These are phyloP conservation scores for Fennellomyces sp. DNA, from an alignment of 371 early-diverging fungal species.

Conservation along the genomic window DNA sequence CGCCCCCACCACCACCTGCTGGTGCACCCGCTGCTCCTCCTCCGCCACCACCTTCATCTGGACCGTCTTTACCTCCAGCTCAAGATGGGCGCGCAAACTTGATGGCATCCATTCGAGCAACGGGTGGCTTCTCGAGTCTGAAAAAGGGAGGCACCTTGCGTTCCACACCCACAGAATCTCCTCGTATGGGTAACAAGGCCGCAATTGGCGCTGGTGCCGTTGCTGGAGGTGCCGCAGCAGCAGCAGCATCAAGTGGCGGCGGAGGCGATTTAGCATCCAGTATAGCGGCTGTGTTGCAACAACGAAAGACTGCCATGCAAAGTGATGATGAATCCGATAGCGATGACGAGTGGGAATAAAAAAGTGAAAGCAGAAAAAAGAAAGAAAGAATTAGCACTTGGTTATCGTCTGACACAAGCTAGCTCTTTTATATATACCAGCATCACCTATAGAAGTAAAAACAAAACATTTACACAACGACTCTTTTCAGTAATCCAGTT, in stretches of 20 bases:
- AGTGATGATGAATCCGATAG: constrained; percentile 46
- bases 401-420: too few species aligned
- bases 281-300: constrained; percentile 42
- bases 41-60: constrained; percentile 12
- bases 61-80: constrained; percentile 13
- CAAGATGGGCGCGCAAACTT: constrained; percentile 28
- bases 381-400: too few species aligned
- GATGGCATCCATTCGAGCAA: constrained; percentile 48
- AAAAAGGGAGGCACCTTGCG: constrained; percentile 31
- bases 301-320: constrained; percentile 47
- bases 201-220: constrained; percentile 19
- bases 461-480: too few species aligned
- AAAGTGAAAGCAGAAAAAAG: too few species aligned
- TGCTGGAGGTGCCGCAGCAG: constrained; percentile 16
- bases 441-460: too few species aligned
- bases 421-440: too few species aligned
- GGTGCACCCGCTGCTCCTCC: constrained; percentile 16
- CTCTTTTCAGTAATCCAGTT: constrained; percentile 21
- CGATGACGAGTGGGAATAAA: constrained; percentile 23
- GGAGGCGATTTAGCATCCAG: constrained; percentile 44
- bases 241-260: constrained; percentile 19
- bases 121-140: constrained; percentile 45
- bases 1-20: constrained; percentile 23
- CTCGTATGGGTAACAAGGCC: not conserved
- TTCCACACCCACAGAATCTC: not conserved